Evolutionary conservation across 768 basidiomycete genomes (phyloP).

Genomic region (Leccinum uliginosum): DNA sequence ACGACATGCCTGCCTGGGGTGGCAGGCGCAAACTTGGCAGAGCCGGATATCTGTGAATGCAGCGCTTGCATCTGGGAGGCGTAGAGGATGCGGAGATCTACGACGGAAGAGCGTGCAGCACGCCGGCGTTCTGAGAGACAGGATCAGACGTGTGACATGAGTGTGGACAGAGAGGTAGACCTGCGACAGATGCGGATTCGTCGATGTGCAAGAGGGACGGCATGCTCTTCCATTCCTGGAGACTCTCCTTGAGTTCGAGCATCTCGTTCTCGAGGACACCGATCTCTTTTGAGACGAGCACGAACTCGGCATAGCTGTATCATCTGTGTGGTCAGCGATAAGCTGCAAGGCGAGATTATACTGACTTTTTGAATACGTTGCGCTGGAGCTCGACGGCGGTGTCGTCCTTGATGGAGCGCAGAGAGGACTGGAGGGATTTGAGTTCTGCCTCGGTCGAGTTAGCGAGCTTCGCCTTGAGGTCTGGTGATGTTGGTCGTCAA

Average conservation of each 20-base stretch:
- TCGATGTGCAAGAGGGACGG: conserved; percentile 90
- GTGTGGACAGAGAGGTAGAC: conserved; percentile 27
- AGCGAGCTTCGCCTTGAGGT: conserved; percentile 81
- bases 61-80: conserved; percentile 91
- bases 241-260: conserved; percentile 90
- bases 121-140: conserved; percentile 44
- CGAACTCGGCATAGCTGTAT: conserved; percentile 91
- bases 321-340: conserved; percentile 7
- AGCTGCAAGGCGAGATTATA: conserved; percentile 20
- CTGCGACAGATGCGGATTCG: conserved; percentile 64
- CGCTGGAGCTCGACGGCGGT: conserved; percentile 79
- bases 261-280: conserved; percentile 95
- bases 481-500: conserved; percentile 32
- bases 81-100: conserved; percentile 90
- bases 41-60: conserved; percentile 88
- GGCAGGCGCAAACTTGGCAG: conserved; percentile 90
- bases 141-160: conserved; percentile 17
- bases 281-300: conserved; percentile 95
- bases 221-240: conserved; percentile 95
- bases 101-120: conserved; percentile 84
- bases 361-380: conserved; percentile 89
- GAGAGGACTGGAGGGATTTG: conserved; percentile 68
- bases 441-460: conserved; percentile 85
- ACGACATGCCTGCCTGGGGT: conserved; percentile 90
- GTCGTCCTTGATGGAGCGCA: conserved; percentile 65